phyloP scores from a whole-genome alignment of 1,284 basidiomycete genomes.

The Boletellus deceptivus region DNA sequence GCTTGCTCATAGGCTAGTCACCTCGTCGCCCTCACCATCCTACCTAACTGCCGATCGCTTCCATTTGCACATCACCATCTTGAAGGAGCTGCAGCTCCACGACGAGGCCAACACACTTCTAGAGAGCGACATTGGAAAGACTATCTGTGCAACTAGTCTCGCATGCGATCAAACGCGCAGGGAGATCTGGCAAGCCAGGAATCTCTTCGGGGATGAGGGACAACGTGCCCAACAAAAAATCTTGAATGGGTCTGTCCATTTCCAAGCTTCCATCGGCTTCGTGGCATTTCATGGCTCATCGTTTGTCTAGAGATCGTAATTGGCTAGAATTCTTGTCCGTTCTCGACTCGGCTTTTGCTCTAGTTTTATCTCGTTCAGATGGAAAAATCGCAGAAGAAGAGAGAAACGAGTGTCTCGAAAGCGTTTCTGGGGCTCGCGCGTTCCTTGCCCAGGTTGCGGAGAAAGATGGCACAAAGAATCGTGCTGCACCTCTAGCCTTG shows the following conservation, averaged over 20 bases:
- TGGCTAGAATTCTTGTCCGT: conserved; percentile 81
- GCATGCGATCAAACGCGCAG: conserved; percentile 72
- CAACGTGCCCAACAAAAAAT: conserved; percentile 55
- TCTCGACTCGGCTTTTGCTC: conserved; percentile 61
- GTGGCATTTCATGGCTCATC: conserved; percentile 10
- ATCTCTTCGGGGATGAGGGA: conserved; percentile 58
- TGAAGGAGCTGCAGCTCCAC: conserved; percentile 63
- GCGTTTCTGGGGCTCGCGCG: conserved; percentile 46
- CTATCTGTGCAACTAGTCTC: conserved; percentile 68
- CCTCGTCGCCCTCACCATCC: conserved; percentile 58
- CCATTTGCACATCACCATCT: conserved; percentile 67
- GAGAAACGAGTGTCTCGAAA: conserved; percentile 35
- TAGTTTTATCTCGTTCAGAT: conserved; percentile 33
- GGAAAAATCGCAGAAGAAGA: conserved; percentile 29
- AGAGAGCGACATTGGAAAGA: conserved; percentile 61
- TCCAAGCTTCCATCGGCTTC: background rate
- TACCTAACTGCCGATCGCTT: conserved; percentile 71
- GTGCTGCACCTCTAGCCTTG: conserved; percentile 67
- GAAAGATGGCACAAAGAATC: conserved; percentile 64
- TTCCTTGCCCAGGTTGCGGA: conserved; percentile 57
- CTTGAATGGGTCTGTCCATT: conserved; percentile 47
- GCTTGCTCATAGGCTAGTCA: conserved; percentile 66
- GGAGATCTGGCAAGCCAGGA: conserved; percentile 60
- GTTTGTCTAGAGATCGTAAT: conserved; percentile 64
- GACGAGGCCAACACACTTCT: conserved; percentile 73